Evolutionary conservation across 2,329 filamentous ascomycete genomes (phyloP).

Genomic region (Daldinia sp.): DNA sequence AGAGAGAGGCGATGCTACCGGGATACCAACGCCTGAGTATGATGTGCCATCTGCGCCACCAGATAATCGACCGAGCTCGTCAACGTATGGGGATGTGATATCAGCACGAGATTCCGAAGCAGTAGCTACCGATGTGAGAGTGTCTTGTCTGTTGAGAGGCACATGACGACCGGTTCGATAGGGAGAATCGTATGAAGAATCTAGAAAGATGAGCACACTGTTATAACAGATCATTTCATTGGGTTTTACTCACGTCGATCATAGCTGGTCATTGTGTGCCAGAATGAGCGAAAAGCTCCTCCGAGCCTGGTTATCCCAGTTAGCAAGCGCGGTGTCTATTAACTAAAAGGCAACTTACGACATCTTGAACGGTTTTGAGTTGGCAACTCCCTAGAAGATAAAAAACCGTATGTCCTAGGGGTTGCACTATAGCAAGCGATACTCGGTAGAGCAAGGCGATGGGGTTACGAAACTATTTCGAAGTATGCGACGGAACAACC

Average conservation of each 20-base stretch:
- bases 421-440: conserved; percentile 11
- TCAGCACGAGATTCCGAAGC: conserved; percentile 90
- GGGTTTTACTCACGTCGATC: conserved; percentile 69
- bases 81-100: conserved; percentile 80
- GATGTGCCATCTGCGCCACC: conserved; percentile 67
- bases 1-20: conserved; percentile 56
- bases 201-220: conserved; percentile 60
- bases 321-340: conserved; percentile 33
- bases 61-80: conserved; percentile 72
- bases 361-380: conserved; percentile 41
- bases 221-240: conserved; percentile 21
- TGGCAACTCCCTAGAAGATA: conserved; percentile 7
- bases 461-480: conserved; percentile 3
- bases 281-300: conserved; percentile 86
- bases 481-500: conserved; percentile 26
- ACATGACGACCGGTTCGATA: conserved; percentile 92
- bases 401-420: neutral
- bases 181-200: conserved; percentile 92
- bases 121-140: conserved; percentile 88
- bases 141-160: conserved; percentile 83
- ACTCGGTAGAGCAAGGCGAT: conserved; percentile 15
- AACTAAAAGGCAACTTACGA: conserved; percentile 43
- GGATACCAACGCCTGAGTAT: conserved; percentile 66
- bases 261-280: conserved; percentile 88
- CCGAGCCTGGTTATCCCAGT: conserved; percentile 65